Base-by-base conservation (phyloP, 108 stramenopile genomes). In the Cyclostephanos tholiformis region DNA sequence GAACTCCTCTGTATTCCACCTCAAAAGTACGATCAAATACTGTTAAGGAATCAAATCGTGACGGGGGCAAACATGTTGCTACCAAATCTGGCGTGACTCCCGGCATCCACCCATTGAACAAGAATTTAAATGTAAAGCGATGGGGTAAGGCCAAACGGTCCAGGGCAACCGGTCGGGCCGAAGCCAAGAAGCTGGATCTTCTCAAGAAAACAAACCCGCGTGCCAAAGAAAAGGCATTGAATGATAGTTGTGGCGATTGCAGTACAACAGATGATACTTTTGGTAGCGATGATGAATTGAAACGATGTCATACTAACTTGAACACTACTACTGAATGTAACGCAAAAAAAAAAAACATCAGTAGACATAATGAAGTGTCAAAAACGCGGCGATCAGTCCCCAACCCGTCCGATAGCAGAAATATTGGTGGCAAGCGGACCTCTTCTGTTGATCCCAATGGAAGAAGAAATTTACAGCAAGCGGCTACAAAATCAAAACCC, bases 211-310 rank as follows among this genome's bases (percentile, higher is more conserved):
- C 53, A 13, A 56, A 59, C 55, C 38, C 53, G 11, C 29, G 30
- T 30, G 20, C 36, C 14, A 35, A 32, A 48, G 39, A 5, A 19
- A 60, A 36, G 29, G 25, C n/a, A 17, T 39, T 43, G 2, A 32
- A 46, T 48, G 65, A 57, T 35, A 66, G 65, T 11, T 48, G 19
- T 50, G 58, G 56, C 27, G 74, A 75, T 22, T 75, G 77, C 63
- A 78, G 77, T 63, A 78, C 77, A 8, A 78, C 77, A 19, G 71
- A 70, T 67, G 65, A 71, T 0, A 52, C 50, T 59, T 39, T 36
- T n/a, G 56, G 44, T 14, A 65, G 60, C 13, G 77, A 72, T 65
- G 63, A 39, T 63, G 52, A 50, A 30, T 17, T 26, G 27, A 61
- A 62, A 19, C 36, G 6, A 29, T 6, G 17, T 19, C n/a, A 41